Base-by-base conservation (phyloP, 441 rosid genomes). In the Populus hybrid region DNA sequence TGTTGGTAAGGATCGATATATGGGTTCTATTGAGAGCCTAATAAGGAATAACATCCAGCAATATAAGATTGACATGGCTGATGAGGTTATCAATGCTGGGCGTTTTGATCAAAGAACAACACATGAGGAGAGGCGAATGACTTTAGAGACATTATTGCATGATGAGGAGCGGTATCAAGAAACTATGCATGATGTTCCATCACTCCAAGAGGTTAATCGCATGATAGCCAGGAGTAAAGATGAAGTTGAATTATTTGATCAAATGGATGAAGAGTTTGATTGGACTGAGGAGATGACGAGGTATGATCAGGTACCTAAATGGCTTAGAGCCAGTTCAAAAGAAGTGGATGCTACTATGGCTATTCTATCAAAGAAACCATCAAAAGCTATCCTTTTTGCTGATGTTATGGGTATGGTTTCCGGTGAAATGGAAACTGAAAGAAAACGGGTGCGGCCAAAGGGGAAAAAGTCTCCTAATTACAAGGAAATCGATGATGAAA, bases 101-200 rank as follows among this genome's bases (percentile, higher is more conserved):
- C 98, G 99, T 77, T 97, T 97, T 89, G 99, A 97, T 87, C 99
- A 97, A 86, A 94, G 99, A 85, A 97, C 99, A 71, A 97, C 99
- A 34, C 99, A 97, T 78, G 99, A 97, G 90, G 99, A 97, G 86
- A 90, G 99, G 40, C 97, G 99, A 18, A 79, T 92, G 92, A 97
- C 99, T 76, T 88, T 97, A 82, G 99, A 97, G 88, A 92, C 99
- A 80, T 84, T 97, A 80, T 88, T 97, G 80, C 99, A 97, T 85
- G 99, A 97, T 72, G 99, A 97, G 78, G 99, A 94, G 85, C 89
- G 99, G 81, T 97, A 93, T 84, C 98, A 93, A 82, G 99, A 97
- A 84, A 97, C 97, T 26, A 82, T 97, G 81, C 99, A 97, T 81
- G 93, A 97, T 85, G 99, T 97, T 83, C 99, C 99, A 71, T 94